A percentile compares a stretch with the other conserved stretches of the same genome.
Conservation (phyloP, 129 eudicot genomes). For the Flaveria brownii region DNA sequence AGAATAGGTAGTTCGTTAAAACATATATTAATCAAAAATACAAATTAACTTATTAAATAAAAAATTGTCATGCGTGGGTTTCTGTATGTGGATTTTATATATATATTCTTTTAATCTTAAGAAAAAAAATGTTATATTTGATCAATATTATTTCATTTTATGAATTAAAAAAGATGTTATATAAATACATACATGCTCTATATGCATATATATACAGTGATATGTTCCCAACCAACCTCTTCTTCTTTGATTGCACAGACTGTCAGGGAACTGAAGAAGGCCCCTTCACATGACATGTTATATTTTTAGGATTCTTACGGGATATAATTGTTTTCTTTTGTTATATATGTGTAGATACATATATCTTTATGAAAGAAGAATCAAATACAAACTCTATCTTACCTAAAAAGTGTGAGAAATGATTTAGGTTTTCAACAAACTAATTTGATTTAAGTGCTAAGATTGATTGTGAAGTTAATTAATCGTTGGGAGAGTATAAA, state of each 20-base stretch:
- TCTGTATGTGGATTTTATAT: not conserved
- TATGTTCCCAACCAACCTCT: constrained; percentile 40
- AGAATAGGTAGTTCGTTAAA: no score
- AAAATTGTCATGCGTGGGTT: not conserved
- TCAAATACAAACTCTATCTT: no score
- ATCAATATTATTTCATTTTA: not conserved
- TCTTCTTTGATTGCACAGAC: constrained; percentile 37
- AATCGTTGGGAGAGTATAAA: no score
- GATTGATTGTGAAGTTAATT: no score
- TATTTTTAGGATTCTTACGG: constrained; percentile 25
- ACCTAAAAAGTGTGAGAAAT: no score
- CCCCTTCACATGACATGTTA: constrained; percentile 39
- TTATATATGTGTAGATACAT: not conserved
- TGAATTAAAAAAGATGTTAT: not conserved
- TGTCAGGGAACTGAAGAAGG: constrained; percentile 36
- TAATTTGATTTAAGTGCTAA: no score
- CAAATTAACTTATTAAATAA: no score
- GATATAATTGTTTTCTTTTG: constrained; percentile 21
- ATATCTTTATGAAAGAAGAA: not conserved
- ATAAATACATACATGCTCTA: not conserved
- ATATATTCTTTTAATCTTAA: not conserved
- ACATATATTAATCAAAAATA: no score
- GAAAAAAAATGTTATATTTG: not conserved
- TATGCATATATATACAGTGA: constrained; percentile 24
- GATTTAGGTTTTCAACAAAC: no score